A percentile compares a stretch with the other conserved stretches of the same genome.
phyloP scores from a whole-genome alignment of 495 filamentous ascomycete genomes.

The Articulospora tetracladia region DNA sequence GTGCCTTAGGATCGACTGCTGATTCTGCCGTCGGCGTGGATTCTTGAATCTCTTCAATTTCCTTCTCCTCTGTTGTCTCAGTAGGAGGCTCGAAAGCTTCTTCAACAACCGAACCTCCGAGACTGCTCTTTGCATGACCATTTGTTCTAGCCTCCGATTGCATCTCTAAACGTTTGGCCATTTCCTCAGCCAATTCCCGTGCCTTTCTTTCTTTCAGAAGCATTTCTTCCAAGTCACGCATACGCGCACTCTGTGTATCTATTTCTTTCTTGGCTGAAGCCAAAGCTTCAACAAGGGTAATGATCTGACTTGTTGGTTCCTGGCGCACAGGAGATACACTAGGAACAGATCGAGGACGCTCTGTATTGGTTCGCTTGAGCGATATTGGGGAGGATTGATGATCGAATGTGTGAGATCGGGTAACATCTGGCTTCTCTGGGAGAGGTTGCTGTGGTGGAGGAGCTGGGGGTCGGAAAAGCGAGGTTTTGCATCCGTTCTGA shows the following conservation, averaged over 20 bases:
- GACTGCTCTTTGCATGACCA: constrained; percentile 18
- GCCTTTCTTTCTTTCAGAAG: constrained; percentile 76
- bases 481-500: constrained; percentile 54
- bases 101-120: constrained; percentile 25
- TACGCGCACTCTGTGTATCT: constrained; percentile 68
- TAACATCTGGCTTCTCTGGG: constrained; percentile 80
- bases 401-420: constrained; percentile 40
- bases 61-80: constrained; percentile 11
- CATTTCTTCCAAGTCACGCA: constrained; percentile 77
- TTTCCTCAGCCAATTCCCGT: constrained; percentile 77
- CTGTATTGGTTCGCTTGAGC: constrained; percentile 70
- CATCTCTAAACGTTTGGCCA: constrained; percentile 65
- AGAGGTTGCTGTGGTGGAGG: constrained; percentile 89
- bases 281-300: constrained; percentile 77
- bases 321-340: constrained; percentile 59
- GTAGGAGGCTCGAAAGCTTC: constrained; percentile 33
- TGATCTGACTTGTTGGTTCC: constrained; percentile 64
- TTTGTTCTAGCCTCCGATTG: constrained; percentile 34
- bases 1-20: constrained; percentile 23
- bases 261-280: constrained; percentile 77
- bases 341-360: constrained; percentile 57
- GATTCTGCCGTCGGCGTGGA: constrained; percentile 36
- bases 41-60: constrained; percentile 26
- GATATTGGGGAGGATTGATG: constrained; percentile 36
- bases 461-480: constrained; percentile 86